Base-by-base conservation (phyloP, 73 alveolate species). In the Uronychia setigera region DNA sequence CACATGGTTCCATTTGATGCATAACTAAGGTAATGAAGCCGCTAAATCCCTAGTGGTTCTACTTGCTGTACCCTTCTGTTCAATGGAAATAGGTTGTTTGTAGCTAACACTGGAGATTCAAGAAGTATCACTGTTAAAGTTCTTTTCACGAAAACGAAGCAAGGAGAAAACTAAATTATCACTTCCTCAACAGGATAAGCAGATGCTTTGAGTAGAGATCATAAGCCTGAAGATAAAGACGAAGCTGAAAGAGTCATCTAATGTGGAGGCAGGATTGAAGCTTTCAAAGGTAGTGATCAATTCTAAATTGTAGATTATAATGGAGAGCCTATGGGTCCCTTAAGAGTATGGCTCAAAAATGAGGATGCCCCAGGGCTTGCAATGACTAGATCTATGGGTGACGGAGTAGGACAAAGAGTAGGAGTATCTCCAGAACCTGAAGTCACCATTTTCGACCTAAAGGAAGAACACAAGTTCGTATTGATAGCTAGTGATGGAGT, bases 311-410 rank as follows among this genome's bases (percentile, higher is more conserved):
- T 11, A 46, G 99, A 96, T 88, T 93, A 92, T 78, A 92, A 94
- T 85, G 98, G 98, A 27, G 98, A 96, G 33, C 96, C 94, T 78
- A 91, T 94, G 85, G 98, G 99, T 0, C 98, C 98, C 14, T 84
- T 87, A 28, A 91, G 99, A 77, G 97, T 96, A 25, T 96, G 97
- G 96, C 89, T 93, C 35, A 86, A 87, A 82, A 84, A 91, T 78
- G 97, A 96, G 89, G 97, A 93, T 35, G 87, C 92, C 5, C 99
- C 99, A 14, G 99, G 99, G 1, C 85, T 96, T 0, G 98, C 98
- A 5, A 94, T 95, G 97, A 80, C 96, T 25, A 87, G 99, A 81
- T 88, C 97, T 34, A 76, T 96, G 80, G 99, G 98, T 57, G 99
- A 96, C 86, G 81, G 86, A 67, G 92, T 96, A 0, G 95, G 93